These are phyloP conservation scores for Crithidia acanthocephali DNA, from an alignment of 208 protist species.

Conservation along the genomic window DNA sequence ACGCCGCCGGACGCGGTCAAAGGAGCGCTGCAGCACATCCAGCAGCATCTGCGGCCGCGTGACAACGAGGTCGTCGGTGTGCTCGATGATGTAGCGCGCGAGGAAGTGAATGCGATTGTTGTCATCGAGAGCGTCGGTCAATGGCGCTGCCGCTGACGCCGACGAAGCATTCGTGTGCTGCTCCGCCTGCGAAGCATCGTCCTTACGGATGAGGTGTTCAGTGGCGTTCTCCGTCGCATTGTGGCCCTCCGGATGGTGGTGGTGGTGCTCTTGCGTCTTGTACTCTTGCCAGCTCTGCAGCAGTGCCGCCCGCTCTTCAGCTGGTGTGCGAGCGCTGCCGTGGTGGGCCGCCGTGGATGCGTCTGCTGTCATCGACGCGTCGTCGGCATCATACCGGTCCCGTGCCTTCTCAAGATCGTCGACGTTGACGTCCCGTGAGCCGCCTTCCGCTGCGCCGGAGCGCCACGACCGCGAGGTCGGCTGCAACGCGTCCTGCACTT, in stretches of 20 bases:
- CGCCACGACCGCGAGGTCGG: slow-evolving; percentile 5
- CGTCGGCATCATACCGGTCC: too few relatives aligned
- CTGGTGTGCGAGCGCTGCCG: background rate
- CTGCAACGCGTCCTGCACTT: slow-evolving; percentile 6
- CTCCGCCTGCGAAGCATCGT: background rate
- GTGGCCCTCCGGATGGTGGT: too few relatives aligned
- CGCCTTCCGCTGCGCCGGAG: background rate
- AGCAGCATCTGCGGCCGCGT: slow-evolving; percentile 13
- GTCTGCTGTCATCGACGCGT: background rate
- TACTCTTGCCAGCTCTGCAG: background rate
- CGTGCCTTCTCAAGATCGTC: too few relatives aligned
- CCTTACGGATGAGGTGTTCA: background rate
- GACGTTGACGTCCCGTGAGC: too few relatives aligned
- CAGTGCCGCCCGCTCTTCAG: background rate
- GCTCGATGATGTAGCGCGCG: slow-evolving; percentile 25
- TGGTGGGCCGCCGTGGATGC: background rate
- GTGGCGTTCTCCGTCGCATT: background rate
- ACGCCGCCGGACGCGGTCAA: slow-evolving; percentile 24
- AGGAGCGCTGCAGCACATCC: slow-evolving; percentile 32
- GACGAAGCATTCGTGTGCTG: background rate
- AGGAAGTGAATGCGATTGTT: slow-evolving; percentile 23
- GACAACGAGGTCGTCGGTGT: slow-evolving; percentile 9
- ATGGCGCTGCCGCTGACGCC: background rate
- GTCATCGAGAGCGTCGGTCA: background rate
- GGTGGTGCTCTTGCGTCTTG: background rate